These are phyloP conservation scores for Lasiodiplodia sp. DNA, from an alignment of 2,329 filamentous ascomycete genomes.

Conservation along the genomic window DNA sequence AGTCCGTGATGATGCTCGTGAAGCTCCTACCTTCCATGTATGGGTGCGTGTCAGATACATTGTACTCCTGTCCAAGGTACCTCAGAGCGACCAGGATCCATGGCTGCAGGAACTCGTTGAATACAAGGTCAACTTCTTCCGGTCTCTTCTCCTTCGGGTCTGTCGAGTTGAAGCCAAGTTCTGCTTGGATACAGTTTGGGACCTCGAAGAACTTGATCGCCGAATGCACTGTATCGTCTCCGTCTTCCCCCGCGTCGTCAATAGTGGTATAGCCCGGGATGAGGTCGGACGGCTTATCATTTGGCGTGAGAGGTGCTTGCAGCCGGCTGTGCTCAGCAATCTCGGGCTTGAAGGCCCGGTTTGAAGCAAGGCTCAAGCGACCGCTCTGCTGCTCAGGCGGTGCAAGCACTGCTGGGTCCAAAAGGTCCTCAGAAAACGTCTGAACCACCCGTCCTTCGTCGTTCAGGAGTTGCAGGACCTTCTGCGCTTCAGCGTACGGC, in stretches of 20 bases:
- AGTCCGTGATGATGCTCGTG: conserved; percentile 65
- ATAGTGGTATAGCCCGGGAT: conserved; percentile 87
- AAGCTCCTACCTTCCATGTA: conserved; percentile 63
- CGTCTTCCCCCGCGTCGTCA: conserved; percentile 82
- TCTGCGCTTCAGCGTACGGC: conserved; percentile 75
- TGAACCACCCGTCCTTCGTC: conserved; percentile 61
- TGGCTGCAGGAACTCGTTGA: conserved; percentile 87
- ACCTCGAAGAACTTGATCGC: conserved; percentile 76
- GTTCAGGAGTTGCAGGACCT: conserved; percentile 69
- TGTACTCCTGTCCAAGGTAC: conserved; percentile 61
- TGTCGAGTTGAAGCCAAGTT: conserved; percentile 64
- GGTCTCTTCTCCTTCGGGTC: conserved; percentile 53
- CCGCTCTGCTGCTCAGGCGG: conserved; percentile 52
- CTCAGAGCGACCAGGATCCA: conserved; percentile 80
- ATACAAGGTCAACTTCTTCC: conserved; percentile 83
- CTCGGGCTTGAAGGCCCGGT: not conserved
- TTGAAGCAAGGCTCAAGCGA: conserved; percentile 11
- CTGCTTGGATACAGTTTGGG: conserved; percentile 82
- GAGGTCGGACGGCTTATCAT: conserved; percentile 53
- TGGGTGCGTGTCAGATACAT: conserved; percentile 57
- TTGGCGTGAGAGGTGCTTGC: conserved; percentile 41
- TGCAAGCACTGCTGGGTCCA: conserved; percentile 45
- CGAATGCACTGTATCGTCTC: conserved; percentile 87
- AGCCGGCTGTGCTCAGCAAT: conserved; percentile 27
- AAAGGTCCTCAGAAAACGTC: conserved; percentile 39